phyloP scores from a whole-genome alignment of 2,329 filamentous ascomycete genomes.

The Tolypocladium amazonense region DNA sequence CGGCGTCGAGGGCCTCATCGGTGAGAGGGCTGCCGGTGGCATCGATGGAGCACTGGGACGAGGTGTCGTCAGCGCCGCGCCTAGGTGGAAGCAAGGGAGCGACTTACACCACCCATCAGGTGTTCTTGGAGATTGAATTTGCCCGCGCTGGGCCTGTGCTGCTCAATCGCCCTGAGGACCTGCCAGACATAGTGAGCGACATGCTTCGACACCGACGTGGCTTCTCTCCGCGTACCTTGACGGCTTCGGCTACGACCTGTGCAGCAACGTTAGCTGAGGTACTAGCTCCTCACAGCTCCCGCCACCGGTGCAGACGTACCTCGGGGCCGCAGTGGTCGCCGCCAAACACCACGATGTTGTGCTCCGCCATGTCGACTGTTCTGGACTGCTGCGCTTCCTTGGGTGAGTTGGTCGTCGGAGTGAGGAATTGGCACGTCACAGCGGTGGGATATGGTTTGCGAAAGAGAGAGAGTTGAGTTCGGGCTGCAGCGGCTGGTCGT shows the following conservation, averaged over 20 bases:
- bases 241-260: slow-evolving; percentile 67
- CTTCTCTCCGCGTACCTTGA: slow-evolving; percentile 52
- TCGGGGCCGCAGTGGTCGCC: slow-evolving; percentile 83
- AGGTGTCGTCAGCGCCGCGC: neutral
- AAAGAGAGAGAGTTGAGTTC: neutral
- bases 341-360: slow-evolving; percentile 71
- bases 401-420: neutral
- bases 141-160: slow-evolving; percentile 52
- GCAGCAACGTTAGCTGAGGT: slow-evolving; percentile 8
- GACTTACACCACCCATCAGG: slow-evolving; percentile 76
- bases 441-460: neutral
- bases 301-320: slow-evolving; percentile 37
- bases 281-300: slow-evolving; percentile 1
- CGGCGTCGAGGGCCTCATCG: slow-evolving; percentile 69
- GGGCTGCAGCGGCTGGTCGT: neutral
- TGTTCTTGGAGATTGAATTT: slow-evolving; percentile 88
- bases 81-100: neutral
- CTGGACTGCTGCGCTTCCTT: neutral
- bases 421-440: neutral
- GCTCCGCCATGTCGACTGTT: slow-evolving; percentile 45
- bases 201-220: neutral
- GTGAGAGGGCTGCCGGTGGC: slow-evolving; percentile 69
- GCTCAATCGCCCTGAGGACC: slow-evolving; percentile 71
- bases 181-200: slow-evolving; percentile 22
- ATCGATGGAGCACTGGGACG: slow-evolving; percentile 71